Evolutionary conservation across 2,329 filamentous ascomycete genomes (phyloP).

Genomic region (Calonectria pteridis): DNA sequence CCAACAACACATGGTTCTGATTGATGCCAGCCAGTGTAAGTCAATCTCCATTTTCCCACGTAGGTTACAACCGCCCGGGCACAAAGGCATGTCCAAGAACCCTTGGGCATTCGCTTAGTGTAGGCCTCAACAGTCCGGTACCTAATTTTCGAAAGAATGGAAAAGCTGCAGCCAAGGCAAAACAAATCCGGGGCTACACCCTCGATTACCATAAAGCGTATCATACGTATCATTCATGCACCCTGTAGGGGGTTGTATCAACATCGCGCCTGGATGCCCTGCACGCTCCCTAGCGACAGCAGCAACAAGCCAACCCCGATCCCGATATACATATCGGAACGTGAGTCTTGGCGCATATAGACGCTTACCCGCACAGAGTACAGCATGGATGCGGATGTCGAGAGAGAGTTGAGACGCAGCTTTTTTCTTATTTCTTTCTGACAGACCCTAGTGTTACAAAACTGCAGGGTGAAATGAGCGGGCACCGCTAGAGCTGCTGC

Average conservation of each 20-base stretch:
- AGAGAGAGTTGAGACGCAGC: not conserved
- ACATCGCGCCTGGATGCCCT: not conserved
- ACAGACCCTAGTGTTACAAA: not conserved
- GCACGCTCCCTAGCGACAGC: not conserved
- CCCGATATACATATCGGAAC: slow-evolving; percentile 4
- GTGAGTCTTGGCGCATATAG: not conserved
- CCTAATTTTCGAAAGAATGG: slow-evolving; percentile 1
- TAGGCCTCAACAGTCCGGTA: not conserved
- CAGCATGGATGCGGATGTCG: not conserved
- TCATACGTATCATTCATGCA: not conserved
- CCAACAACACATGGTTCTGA: not conserved
- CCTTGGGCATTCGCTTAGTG: not conserved
- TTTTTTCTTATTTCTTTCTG: not conserved
- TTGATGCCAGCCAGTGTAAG: not conserved
- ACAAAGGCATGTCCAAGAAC: not conserved
- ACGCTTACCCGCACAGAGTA: not conserved
- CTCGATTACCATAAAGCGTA: not conserved
- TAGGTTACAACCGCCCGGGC: not conserved
- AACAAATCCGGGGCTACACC: not conserved
- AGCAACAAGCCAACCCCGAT: not conserved
- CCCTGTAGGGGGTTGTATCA: not conserved
- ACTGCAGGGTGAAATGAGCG: not conserved
- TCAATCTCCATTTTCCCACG: not conserved
- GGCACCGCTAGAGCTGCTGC: slow-evolving; percentile 9
- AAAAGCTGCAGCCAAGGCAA: not conserved